Base-by-base conservation (phyloP, 768 basidiomycete species). In the Pilatotrama ljubarskyi region DNA sequence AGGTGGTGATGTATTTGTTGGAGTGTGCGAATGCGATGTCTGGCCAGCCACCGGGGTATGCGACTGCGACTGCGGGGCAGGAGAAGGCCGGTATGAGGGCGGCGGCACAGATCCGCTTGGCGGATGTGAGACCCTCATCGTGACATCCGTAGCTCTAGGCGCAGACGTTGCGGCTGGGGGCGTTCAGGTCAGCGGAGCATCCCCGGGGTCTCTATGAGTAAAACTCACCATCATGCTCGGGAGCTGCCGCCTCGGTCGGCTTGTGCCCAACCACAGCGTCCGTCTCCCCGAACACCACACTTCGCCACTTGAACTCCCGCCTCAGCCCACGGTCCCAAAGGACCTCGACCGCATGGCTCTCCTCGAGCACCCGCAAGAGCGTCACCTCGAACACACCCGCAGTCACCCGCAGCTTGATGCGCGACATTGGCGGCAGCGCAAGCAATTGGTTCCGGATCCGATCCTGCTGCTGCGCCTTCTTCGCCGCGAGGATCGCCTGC, bases 311-410 rank as follows among this genome's bases (percentile, higher is more conserved):
- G 69, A 93, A 90, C 70, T 91, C 90, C 55, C 84, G 79, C 73
- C 85, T 88, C 37, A 84, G 64, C 8, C 86, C 87, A 25, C 82
- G 77, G 68, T 91, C 90, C 89, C 93, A 95, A 7, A 90, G 70
- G 4, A 95, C 92, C 69, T 89, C 87, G 0, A 95, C 86, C 9
- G 85, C 85, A 51, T 82, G 78, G 1, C 79, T 81, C 63, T 87
- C 88, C 63, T 88, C 85, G 36, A 88, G 75, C 17, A 92, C 86
- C 59, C 84, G 81, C 14, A 91, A 69, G 36, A 96, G 78, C 5
- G 86, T 87, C 5, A 95, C 93, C 70, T 95, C 93, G 69, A 92
- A 95, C 32, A 90, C 87, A 5, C 94, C 93, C 10, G 89, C 82
- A 66, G 84, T 88, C 47, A 90, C 86, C 43, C 91, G 88, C 63